Percentiles rank a stretch among this genome's conserved stretches.
Conservation (phyloP, 2,329 filamentous ascomycete species). For the Sclerotiophoma versabilis region DNA sequence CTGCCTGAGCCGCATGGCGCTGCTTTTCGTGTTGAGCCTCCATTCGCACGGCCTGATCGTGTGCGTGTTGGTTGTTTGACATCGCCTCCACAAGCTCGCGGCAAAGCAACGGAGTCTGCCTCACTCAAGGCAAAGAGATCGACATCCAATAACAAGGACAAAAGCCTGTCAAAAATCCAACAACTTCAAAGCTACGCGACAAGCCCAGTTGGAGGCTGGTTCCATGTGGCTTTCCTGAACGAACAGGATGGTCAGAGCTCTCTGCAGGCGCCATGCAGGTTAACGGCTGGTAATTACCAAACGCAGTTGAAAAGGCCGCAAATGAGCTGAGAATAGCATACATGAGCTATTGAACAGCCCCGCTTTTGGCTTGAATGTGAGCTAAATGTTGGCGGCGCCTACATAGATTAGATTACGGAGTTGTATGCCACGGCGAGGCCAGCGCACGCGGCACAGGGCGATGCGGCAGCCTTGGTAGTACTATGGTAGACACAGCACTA, state of each 20-base stretch:
- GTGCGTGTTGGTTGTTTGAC: slow-evolving; percentile 23
- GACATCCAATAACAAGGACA: neutral
- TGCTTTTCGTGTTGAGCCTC: slow-evolving; percentile 38
- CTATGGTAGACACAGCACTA: neutral
- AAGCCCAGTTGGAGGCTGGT: slow-evolving; percentile 22
- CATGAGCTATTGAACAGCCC: slow-evolving; percentile 36
- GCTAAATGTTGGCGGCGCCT: slow-evolving; percentile 38
- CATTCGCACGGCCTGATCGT: slow-evolving; percentile 32
- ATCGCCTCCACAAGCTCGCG: slow-evolving; percentile 29
- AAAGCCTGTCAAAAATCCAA: slow-evolving; percentile 1
- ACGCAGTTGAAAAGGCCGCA: slow-evolving; percentile 32
- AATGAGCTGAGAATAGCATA: slow-evolving; percentile 38
- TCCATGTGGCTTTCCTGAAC: slow-evolving; percentile 13
- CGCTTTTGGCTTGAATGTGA: slow-evolving; percentile 39
- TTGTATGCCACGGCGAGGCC: slow-evolving; percentile 6
- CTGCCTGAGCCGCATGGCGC: slow-evolving; percentile 42
- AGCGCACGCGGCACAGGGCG: slow-evolving; percentile 5
- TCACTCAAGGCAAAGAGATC: slow-evolving; percentile 9
- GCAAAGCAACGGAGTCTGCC: slow-evolving; percentile 21
- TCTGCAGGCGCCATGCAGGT: slow-evolving; percentile 31
- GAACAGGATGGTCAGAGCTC: slow-evolving; percentile 26
- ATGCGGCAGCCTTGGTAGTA: slow-evolving; percentile 1
- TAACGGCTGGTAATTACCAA: slow-evolving; percentile 36
- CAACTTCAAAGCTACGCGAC: slow-evolving; percentile 1
- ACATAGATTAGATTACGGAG: slow-evolving; percentile 22